These are phyloP conservation scores for Neoarthrinium moseri DNA, from an alignment of 2,329 filamentous ascomycete species.

Conservation along the genomic window DNA sequence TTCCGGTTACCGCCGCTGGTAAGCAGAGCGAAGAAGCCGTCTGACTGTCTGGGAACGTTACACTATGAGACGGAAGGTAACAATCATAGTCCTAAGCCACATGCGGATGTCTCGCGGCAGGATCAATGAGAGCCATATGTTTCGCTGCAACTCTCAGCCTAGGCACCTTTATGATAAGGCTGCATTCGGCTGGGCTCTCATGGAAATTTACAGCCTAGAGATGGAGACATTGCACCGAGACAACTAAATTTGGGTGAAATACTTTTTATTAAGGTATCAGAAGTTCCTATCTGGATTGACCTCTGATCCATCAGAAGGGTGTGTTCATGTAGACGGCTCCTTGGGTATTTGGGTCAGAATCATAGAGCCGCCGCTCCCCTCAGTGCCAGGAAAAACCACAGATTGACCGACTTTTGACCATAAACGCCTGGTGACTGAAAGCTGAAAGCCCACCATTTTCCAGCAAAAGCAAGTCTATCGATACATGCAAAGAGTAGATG, in stretches of 20 bases:
- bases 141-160: too few species aligned
- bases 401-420: constrained; percentile 29
- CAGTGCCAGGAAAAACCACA: constrained; percentile 28
- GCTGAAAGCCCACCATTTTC: constrained; percentile 25
- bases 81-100: too few species aligned
- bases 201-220: too few species aligned
- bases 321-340: constrained; percentile 29
- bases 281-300: constrained; percentile 28
- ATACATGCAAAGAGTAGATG: constrained; percentile 28
- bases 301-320: constrained; percentile 22
- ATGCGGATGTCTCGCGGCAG: too few species aligned
- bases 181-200: too few species aligned
- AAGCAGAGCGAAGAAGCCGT: too few species aligned
- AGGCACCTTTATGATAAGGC: too few species aligned
- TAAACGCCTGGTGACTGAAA: constrained; percentile 31
- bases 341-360: constrained; percentile 31
- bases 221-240: too few species aligned
- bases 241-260: constrained; percentile 11
- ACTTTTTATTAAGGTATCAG: constrained; percentile 28
- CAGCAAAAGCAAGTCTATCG: constrained; percentile 30
- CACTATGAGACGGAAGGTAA: too few species aligned
- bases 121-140: too few species aligned
- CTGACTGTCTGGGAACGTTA: too few species aligned
- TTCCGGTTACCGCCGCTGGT: too few species aligned
- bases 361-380: constrained; percentile 32